Percentiles rank a stretch among this genome's conserved stretches.
Conservation (phyloP, 176 grass and related monocot genomes). For the Elaeis guineensis region DNA sequence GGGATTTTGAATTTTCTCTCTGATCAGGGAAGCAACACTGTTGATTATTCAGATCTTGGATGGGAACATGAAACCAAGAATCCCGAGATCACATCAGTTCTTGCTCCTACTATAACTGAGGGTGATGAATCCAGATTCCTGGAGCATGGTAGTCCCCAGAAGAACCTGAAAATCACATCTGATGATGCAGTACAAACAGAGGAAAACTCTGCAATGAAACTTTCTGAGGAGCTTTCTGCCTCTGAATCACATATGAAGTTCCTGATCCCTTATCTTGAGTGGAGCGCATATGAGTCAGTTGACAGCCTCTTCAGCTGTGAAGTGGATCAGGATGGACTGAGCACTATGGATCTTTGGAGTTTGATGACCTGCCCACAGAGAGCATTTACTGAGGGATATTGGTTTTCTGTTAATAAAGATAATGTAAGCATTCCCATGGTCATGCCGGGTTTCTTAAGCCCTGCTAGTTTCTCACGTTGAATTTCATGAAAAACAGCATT, state of each 20-base stretch:
- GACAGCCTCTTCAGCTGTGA: background rate
- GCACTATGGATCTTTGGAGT: background rate
- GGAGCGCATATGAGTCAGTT: background rate
- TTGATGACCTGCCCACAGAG: background rate
- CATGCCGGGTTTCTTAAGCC: too few species aligned
- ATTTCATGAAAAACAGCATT: constrained; percentile 6
- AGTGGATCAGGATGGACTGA: background rate
- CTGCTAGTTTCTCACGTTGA: too few species aligned
- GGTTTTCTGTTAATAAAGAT: background rate
- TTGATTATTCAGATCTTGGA: background rate
- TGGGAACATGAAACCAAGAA: constrained; percentile 3
- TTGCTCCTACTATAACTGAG: background rate
- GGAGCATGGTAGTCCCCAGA: constrained; percentile 8
- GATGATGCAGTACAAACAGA: constrained; percentile 8
- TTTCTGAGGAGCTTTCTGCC: background rate
- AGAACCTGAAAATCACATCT: constrained; percentile 18
- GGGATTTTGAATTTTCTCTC: background rate
- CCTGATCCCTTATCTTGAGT: constrained; percentile 4
- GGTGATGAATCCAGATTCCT: background rate
- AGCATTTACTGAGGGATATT: constrained; percentile 11
- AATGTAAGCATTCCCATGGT: background rate
- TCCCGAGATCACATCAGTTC: background rate
- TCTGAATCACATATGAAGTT: constrained; percentile 1
- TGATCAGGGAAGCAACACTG: background rate
- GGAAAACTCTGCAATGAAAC: background rate